Evolutionary conservation across 1,139 yeast species (phyloP).

Genomic region (Candida sp.): DNA sequence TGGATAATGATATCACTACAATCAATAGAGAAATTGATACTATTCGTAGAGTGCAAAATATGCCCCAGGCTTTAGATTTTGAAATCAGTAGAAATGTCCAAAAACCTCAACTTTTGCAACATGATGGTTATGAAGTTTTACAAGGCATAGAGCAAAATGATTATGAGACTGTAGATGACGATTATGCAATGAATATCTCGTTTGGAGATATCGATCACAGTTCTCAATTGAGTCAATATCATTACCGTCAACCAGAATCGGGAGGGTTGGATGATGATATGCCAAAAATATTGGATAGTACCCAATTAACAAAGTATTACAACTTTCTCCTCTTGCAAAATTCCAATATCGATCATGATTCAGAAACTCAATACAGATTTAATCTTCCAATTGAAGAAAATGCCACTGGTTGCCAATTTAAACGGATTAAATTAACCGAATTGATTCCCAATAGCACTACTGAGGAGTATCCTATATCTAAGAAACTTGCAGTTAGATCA

Average conservation of each 20-base stretch:
- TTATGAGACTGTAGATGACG: conserved; percentile 2
- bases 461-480: conserved; percentile 12
- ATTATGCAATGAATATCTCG: conserved; percentile 13
- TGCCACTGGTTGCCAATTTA: background rate
- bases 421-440: conserved; percentile 9
- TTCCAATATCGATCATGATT: background rate
- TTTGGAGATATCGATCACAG: conserved; percentile 9
- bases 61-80: conserved; percentile 5
- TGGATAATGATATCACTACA: background rate
- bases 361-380: background rate
- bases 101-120: background rate
- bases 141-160: background rate
- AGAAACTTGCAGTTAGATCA: conserved; percentile 33
- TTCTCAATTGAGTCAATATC: background rate
- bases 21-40: conserved; percentile 8
- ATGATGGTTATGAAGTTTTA: background rate
- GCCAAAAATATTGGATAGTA: conserved; percentile 2
- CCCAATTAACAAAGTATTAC: conserved; percentile 3
- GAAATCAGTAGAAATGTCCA: conserved; percentile 15
- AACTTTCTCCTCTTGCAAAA: background rate
- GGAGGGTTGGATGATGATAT: background rate
- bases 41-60: conserved; percentile 4
- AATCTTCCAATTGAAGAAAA: background rate
- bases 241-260: background rate
- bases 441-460: conserved; percentile 14